phyloP scores from a whole-genome alignment of 495 filamentous ascomycete species.

The Talaromyces nanjingensis region DNA sequence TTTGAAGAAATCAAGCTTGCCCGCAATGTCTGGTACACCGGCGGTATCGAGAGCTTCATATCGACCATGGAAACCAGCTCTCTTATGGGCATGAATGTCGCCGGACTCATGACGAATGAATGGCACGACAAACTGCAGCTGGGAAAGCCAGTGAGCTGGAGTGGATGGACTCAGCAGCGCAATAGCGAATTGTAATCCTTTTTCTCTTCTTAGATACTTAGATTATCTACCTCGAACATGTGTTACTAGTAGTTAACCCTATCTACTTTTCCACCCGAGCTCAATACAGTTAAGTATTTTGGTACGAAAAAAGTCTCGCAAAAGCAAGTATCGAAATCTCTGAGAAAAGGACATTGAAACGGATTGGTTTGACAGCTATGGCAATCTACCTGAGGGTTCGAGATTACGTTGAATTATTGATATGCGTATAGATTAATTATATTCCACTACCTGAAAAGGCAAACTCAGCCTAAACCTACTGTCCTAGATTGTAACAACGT shows the following conservation, averaged over 20 bases:
- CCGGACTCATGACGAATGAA: constrained; percentile 64
- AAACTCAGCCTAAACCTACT: no score
- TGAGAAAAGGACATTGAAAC: no score
- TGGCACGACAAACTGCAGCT: constrained; percentile 28
- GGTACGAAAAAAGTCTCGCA: no score
- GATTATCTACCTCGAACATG: neutral
- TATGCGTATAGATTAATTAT: no score
- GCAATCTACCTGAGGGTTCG: no score
- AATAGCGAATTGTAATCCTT: neutral
- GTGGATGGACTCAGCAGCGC: neutral
- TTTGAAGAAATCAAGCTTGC: constrained; percentile 76
- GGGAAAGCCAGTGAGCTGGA: constrained; percentile 5
- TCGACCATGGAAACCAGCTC: constrained; percentile 97
- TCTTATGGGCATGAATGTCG: constrained; percentile 93
- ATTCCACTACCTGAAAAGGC: no score
- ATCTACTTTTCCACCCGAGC: no score
- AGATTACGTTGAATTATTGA: no score
- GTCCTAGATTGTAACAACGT: no score
- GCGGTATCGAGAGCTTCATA: constrained; percentile 91
- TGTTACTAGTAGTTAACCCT: neutral
- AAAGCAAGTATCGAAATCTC: no score
- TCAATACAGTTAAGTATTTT: no score
- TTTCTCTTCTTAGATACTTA: neutral
- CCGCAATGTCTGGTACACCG: constrained; percentile 72
- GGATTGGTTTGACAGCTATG: no score